phyloP scores from a whole-genome alignment of 1,139 yeast genomes.

The Geotrichum europaeum region DNA sequence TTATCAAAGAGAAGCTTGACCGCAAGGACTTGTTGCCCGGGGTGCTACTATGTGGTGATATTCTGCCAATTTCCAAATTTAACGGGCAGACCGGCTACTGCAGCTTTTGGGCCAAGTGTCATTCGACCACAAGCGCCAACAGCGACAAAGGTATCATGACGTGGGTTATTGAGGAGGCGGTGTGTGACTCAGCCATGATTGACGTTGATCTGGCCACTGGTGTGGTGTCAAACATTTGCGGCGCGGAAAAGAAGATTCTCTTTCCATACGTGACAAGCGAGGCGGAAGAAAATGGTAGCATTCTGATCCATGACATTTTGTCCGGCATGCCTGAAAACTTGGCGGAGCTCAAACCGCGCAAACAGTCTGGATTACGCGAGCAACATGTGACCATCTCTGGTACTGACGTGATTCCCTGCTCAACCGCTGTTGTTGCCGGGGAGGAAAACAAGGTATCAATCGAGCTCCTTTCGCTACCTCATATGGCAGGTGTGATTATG shows the following conservation, averaged over 20 bases:
- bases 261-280: slow-evolving; percentile 18
- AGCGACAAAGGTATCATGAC: slow-evolving; percentile 48
- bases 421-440: slow-evolving; percentile 1
- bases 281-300: slow-evolving; percentile 10
- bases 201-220: slow-evolving; percentile 36
- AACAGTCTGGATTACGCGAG: background rate
- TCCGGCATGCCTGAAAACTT: slow-evolving; percentile 19
- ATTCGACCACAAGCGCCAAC: slow-evolving; percentile 40
- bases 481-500: slow-evolving; percentile 80
- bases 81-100: slow-evolving; percentile 35
- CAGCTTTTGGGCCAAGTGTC: slow-evolving; percentile 69
- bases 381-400: slow-evolving; percentile 18
- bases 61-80: slow-evolving; percentile 45
- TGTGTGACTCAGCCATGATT: slow-evolving; percentile 71
- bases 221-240: slow-evolving; percentile 24
- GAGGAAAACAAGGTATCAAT: slow-evolving; percentile 6
- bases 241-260: slow-evolving; percentile 21
- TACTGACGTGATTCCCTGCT: slow-evolving; percentile 15
- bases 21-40: slow-evolving; percentile 28
- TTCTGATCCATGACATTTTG: slow-evolving; percentile 18
- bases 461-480: slow-evolving; percentile 51
- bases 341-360: slow-evolving; percentile 3
- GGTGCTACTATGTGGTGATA: slow-evolving; percentile 51
- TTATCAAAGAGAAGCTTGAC: slow-evolving; percentile 21
- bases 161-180: slow-evolving; percentile 83